A percentile compares a stretch with the other conserved stretches of the same genome.
phyloP scores from a whole-genome alignment of 306 rosid species.

The Castanea mollissima region DNA sequence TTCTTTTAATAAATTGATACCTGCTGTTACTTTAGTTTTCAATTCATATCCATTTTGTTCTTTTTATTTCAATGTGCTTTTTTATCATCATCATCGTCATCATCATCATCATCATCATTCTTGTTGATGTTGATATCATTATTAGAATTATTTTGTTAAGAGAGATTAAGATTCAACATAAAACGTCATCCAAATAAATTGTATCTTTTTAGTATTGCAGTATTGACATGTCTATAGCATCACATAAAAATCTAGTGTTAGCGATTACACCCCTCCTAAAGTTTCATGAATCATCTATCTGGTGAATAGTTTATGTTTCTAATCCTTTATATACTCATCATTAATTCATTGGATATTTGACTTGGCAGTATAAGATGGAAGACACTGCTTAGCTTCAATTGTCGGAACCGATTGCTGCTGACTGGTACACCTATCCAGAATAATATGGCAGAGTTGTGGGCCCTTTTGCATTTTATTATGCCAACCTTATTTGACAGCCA shows the following conservation, averaged over 20 bases:
- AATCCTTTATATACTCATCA: background rate
- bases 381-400: constrained; percentile 95
- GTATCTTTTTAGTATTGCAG: too few species aligned
- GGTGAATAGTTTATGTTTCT: background rate
- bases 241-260: too few species aligned
- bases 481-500: constrained; percentile 98
- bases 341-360: constrained; percentile 15
- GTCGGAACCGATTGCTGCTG: constrained; percentile 90
- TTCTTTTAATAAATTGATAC: background rate
- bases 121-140: background rate
- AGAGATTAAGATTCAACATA: too few species aligned
- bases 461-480: constrained; percentile 96
- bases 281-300: background rate
- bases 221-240: too few species aligned
- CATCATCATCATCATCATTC: background rate
- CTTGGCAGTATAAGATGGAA: constrained; percentile 95
- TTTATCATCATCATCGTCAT: background rate
- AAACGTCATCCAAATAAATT: too few species aligned
- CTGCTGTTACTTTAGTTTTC: background rate
- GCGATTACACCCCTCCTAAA: background rate
- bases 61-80: background rate
- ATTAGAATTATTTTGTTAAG: too few species aligned
- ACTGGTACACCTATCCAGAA: constrained; percentile 98
- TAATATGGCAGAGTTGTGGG: constrained; percentile 99
- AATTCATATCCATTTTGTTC: background rate